These are phyloP conservation scores for Endocladia muricata DNA, from an alignment of 31 red algal species.

Conservation along the genomic window DNA sequence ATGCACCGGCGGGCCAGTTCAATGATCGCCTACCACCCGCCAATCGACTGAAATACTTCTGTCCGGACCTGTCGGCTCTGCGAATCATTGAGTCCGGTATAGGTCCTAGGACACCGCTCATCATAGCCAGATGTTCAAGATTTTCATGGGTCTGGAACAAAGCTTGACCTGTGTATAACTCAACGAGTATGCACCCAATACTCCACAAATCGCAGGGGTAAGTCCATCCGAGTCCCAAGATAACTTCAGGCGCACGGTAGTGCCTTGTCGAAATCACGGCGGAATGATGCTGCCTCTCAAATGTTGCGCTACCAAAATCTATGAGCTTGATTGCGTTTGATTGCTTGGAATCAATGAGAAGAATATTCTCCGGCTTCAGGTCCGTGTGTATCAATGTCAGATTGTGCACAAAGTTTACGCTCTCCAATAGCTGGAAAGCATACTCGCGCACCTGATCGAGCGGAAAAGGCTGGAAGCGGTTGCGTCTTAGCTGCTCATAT, in stretches of 20 bases:
- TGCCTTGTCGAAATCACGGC: conserved; percentile 89
- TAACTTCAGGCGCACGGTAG: conserved; percentile 97
- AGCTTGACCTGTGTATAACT: conserved; percentile 87
- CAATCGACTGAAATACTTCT: conserved; percentile 65
- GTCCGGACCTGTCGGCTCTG: conserved; percentile 44
- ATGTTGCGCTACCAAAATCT: conserved; percentile 98
- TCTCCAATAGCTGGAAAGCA: conserved; percentile 88
- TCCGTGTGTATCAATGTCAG: conserved; percentile 91
- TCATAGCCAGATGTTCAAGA: conserved; percentile 87
- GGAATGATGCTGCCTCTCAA: conserved; percentile 82
- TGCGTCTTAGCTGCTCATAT: conserved; percentile 86
- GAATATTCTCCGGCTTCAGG: conserved; percentile 98
- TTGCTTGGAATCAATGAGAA: conserved; percentile 32
- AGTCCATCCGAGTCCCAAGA: conserved; percentile 89
- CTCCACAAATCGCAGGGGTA: conserved; percentile 92
- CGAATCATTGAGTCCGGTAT: conserved; percentile 77
- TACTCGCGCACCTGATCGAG: conserved; percentile 72
- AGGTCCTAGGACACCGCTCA: conserved; percentile 80
- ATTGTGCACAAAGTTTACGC: conserved; percentile 83
- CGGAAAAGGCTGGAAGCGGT: conserved; percentile 77
- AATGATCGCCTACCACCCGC: conserved; percentile 46
- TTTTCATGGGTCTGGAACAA: conserved; percentile 94
- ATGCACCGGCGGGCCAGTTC: conserved; percentile 73
- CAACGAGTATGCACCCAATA: conserved; percentile 94
- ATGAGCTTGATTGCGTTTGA: conserved; percentile 85